These are phyloP conservation scores for Talaromyces ruber DNA, from an alignment of 495 filamentous ascomycete species.

Conservation along the genomic window DNA sequence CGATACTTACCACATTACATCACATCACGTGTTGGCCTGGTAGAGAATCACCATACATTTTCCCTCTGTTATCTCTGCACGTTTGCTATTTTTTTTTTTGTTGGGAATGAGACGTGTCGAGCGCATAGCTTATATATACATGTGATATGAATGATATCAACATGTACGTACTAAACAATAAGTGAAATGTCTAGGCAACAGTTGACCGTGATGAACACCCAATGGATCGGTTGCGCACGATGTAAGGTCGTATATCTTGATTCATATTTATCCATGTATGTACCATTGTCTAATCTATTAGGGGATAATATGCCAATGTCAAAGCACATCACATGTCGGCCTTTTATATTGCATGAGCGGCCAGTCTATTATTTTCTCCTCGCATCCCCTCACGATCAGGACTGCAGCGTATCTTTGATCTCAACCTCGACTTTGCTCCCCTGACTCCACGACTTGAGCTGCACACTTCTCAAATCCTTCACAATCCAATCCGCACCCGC, in stretches of 20 bases:
- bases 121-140: not conserved
- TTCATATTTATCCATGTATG: not conserved
- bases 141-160: not conserved
- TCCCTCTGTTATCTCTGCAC: not conserved
- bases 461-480: constrained; percentile 65
- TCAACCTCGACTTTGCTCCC: constrained; percentile 49
- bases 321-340: not conserved
- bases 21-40: not conserved
- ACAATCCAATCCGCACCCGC: constrained; percentile 87
- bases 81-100: not conserved
- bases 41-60: not conserved
- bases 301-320: not conserved
- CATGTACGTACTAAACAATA: not conserved
- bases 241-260: not conserved
- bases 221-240: constrained; percentile 1
- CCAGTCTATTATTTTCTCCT: not conserved
- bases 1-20: not conserved
- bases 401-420: constrained; percentile 37
- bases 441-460: constrained; percentile 40
- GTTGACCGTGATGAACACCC: not conserved
- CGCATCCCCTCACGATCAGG: constrained; percentile 1
- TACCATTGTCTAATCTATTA: not conserved
- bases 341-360: not conserved
- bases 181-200: no score
- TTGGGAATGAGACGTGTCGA: not conserved